Evolutionary conservation across 305 asterid genomes (phyloP), one percentile per base, ranked within the genome.

Genomic region (Coffea humblotiana): DNA sequence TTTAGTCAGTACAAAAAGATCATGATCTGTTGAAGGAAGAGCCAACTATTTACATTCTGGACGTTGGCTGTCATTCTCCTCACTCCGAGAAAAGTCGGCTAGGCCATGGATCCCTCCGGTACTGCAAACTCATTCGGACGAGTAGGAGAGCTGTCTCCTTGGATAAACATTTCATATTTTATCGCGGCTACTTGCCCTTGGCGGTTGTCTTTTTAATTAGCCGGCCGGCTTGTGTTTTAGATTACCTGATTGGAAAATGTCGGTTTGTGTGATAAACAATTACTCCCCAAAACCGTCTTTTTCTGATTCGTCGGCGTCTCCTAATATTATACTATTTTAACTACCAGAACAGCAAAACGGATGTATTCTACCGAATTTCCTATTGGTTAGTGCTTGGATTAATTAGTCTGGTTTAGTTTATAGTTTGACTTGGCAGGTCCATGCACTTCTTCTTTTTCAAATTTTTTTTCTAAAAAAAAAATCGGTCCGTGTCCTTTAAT

Each of bases 41-140:
- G 81, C 84, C 79, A 79, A 72, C 82, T 77, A 40, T 83, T 77
- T 65, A 47, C 84, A 8, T 83, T 83, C 86, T 83, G 82, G 69
- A 77, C 45, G 77, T 49, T 77, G 80, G 77, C 84, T 83, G 84
- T 80, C 86, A 80, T 83, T 83, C 82, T 47, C 35, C 45, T 16
- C 58, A 54, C 72, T 47, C 45, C 78, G 21, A 40, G 25, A 75
- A 76, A 77, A 77, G 84, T 82, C 79, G 79, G 84, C 72, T 69
- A 49, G 35, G 5, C 43, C 5, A 37, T 37, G 71, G 35, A 49
- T 56, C 71, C 75, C 72, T 29, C 13, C 66, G 35, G 51, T 47
- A 65, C 75, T 51, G 43, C 23, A 75, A 60, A 63, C n/a, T 37
- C 56, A 63, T 43, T 58, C 56, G 15, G 77, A 52, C 84, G 35